Conservation (phyloP, 495 filamentous ascomycete species). For the Tuber melanosporum region DNA sequence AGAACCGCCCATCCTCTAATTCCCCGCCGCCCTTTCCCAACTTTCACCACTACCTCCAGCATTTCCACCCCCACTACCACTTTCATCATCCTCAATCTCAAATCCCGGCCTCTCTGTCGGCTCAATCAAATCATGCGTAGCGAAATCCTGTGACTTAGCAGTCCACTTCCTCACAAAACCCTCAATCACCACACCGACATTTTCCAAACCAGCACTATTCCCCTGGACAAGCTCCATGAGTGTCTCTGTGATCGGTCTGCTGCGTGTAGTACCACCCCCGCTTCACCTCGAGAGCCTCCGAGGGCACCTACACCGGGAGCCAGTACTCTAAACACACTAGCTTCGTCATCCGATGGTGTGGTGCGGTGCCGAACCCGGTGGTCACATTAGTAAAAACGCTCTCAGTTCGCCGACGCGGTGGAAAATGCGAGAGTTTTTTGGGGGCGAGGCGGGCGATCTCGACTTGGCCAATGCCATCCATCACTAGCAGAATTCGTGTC, state of each 20-base stretch:
- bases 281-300: constrained; percentile 41
- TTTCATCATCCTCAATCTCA: constrained; percentile 45
- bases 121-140: constrained; percentile 73
- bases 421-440: constrained; percentile 81
- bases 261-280: constrained; percentile 42
- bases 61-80: constrained; percentile 25
- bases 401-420: constrained; percentile 77
- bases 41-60: constrained; percentile 10
- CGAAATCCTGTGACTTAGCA: constrained; percentile 47
- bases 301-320: constrained; percentile 50
- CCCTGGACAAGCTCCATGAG: constrained; percentile 42
- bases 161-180: constrained; percentile 80
- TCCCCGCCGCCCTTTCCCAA: constrained; percentile 10
- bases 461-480: constrained; percentile 54
- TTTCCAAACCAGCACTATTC: constrained; percentile 56
- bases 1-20: constrained; percentile 14
- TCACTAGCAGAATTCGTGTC: constrained; percentile 33
- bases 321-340: constrained; percentile 36
- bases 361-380: constrained; percentile 42
- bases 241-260: constrained; percentile 38
- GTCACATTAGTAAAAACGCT: constrained; percentile 53
- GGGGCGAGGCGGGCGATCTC: constrained; percentile 82
- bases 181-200: constrained; percentile 77
- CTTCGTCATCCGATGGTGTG: constrained; percentile 38
- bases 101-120: constrained; percentile 47